Evolutionary conservation across 768 basidiomycete genomes (phyloP).

Genomic region (Serendipita indica): DNA sequence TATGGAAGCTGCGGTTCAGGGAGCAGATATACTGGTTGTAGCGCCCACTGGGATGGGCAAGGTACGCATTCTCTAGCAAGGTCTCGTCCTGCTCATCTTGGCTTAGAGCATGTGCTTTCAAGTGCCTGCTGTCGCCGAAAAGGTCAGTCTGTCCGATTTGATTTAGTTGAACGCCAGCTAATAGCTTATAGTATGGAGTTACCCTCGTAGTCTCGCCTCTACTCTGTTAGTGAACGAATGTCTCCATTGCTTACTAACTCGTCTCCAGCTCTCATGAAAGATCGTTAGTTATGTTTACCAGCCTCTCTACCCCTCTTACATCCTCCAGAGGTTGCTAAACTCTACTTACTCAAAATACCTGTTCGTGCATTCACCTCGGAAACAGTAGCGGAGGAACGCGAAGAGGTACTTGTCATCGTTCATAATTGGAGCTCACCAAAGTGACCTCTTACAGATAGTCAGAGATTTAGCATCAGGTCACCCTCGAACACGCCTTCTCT

Average conservation of each 20-base stretch:
- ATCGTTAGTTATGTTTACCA: constrained; percentile 36
- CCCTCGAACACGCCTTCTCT: constrained; percentile 48
- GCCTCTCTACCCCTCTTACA: neutral
- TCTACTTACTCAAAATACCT: constrained; percentile 38
- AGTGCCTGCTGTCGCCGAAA: constrained; percentile 54
- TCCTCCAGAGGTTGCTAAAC: constrained; percentile 43
- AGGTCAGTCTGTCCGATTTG: constrained; percentile 26
- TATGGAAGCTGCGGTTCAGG: constrained; percentile 50
- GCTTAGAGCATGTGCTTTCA: constrained; percentile 78
- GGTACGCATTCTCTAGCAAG: constrained; percentile 25
- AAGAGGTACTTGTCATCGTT: constrained; percentile 30
- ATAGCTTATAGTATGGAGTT: constrained; percentile 37
- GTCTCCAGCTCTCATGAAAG: constrained; percentile 57
- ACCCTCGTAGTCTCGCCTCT: constrained; percentile 68
- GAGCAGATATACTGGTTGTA: constrained; percentile 63
- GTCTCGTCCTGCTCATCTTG: neutral
- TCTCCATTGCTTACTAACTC: neutral
- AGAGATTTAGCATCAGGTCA: constrained; percentile 44
- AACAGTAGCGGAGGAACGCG: constrained; percentile 37
- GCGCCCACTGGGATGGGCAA: constrained; percentile 88
- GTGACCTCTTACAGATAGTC: constrained; percentile 32
- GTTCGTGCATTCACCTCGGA: constrained; percentile 57
- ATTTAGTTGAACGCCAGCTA: neutral
- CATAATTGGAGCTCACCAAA: neutral
- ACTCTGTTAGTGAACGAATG: constrained; percentile 33